Base-by-base conservation (phyloP, 2,329 filamentous ascomycete species). In the Hypomyces perniciosus region DNA sequence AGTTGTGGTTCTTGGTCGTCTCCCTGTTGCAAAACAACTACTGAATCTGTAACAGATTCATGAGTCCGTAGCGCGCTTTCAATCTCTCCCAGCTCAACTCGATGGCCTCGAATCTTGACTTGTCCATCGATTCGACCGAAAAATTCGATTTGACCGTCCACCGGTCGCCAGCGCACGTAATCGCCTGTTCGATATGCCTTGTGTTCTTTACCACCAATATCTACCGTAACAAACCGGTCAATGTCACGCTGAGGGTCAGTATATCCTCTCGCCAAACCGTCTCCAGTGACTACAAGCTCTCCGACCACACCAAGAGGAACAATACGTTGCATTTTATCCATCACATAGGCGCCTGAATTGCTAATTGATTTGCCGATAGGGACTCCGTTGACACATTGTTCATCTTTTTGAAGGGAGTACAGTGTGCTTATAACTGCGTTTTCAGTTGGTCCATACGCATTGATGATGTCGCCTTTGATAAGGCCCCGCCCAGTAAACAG, bases 61-160 rank as follows among this genome's bases (percentile, higher is more conserved):
- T 59, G 49, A 1, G 12, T 48, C n/a, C 50, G 51, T 1, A 64
- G 3, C n/a, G 10, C 33, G 41, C 59, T 53, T n/a, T 66, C 64
- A 3, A 66, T 58, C 37, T 67, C 64, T 0, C 50, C 59, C 2
- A 61, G 47, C 43, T 68, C 65, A 13, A 67, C 44, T 2, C 65
- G 60, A 8, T 66, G 57, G 9, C 65, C 63, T 20, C 62, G 58
- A 8, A 68, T 54, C 50, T 67, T 67, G 44, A 64, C 52, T 26
- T 65, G 62, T 4, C 44, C 38, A 20, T 67, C 63, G 2, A 61
- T 58, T 9, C 64, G 60, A 1, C 61, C 61, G 27, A 56, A 38
- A 20, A 54, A 54, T 29, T 54, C 50, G 2, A 56, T 39, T 12
- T 46, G 28, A 12, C 52, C 48, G 33, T 52, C 46, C 4, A 10